Evolutionary conservation across 1,284 basidiomycete genomes (phyloP).

Genomic region (Leccinum griseonigrum): DNA sequence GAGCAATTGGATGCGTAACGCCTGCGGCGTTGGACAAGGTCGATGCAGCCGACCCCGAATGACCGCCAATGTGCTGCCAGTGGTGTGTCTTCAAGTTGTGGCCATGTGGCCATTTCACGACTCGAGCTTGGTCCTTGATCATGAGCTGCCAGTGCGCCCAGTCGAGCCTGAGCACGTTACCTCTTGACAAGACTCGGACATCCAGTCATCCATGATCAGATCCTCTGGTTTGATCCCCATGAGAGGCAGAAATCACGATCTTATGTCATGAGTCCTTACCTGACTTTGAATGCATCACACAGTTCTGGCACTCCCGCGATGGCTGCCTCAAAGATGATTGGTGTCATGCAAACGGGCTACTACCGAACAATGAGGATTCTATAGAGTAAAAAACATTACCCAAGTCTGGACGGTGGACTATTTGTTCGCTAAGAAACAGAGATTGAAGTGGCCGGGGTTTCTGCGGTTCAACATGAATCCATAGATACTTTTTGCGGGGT

Average conservation of each 20-base stretch:
- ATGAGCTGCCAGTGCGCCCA: too few relatives aligned
- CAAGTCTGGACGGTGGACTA: slow-evolving; percentile 89
- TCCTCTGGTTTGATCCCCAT: not conserved
- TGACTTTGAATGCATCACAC: slow-evolving; percentile 94
- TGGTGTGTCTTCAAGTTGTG: too few relatives aligned
- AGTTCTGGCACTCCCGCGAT: slow-evolving; percentile 88
- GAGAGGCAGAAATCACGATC: slow-evolving; percentile 11
- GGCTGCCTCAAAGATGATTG: slow-evolving; percentile 87
- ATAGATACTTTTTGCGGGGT: slow-evolving; percentile 93
- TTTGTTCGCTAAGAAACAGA: slow-evolving; percentile 93
- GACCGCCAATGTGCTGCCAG: too few relatives aligned
- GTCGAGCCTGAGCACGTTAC: too few relatives aligned
- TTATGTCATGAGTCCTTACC: slow-evolving; percentile 43
- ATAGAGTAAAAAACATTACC: slow-evolving; percentile 45
- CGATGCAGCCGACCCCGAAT: slow-evolving; percentile 38
- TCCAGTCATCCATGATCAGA: too few relatives aligned
- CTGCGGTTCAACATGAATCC: slow-evolving; percentile 93
- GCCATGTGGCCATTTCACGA: too few relatives aligned
- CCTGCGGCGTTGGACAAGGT: slow-evolving; percentile 50
- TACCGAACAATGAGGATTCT: slow-evolving; percentile 8
- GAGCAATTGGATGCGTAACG: slow-evolving; percentile 43
- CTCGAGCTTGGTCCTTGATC: too few relatives aligned
- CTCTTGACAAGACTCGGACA: too few relatives aligned
- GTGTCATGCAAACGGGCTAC: slow-evolving; percentile 85
- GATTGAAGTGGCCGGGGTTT: slow-evolving; percentile 89